These are phyloP conservation scores for Passalora sequoiae DNA, from an alignment of 2,329 filamentous ascomycete species.

Conservation along the genomic window DNA sequence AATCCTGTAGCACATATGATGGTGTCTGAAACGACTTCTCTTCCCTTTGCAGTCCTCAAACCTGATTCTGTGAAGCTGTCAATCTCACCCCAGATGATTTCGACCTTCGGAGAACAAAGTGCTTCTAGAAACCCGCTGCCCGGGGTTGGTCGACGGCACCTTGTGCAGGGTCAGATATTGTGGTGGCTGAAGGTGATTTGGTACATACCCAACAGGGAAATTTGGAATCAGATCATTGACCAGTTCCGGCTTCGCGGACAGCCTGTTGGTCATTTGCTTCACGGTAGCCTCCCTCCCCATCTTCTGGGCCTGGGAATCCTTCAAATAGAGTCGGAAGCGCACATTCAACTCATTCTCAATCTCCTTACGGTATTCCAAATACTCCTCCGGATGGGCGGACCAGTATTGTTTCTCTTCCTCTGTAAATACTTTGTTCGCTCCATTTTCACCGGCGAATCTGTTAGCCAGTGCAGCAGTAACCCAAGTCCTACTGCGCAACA, in stretches of 20 bases:
- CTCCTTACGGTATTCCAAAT: constrained; percentile 43
- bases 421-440: constrained; percentile 38
- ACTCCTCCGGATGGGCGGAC: constrained; percentile 37
- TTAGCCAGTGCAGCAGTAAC: constrained; percentile 56
- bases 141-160: constrained; percentile 39
- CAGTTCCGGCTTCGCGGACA: constrained; percentile 36
- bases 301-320: constrained; percentile 41
- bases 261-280: constrained; percentile 36
- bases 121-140: constrained; percentile 50
- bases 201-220: constrained; percentile 28
- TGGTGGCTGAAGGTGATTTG: background rate
- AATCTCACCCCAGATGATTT: constrained; percentile 38
- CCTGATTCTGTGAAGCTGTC: constrained; percentile 33
- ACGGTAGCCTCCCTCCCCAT: constrained; percentile 22
- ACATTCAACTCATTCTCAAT: constrained; percentile 48
- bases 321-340: constrained; percentile 49
- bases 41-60: constrained; percentile 36
- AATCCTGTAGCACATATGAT: constrained; percentile 37
- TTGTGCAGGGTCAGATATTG: constrained; percentile 25
- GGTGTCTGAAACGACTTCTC: constrained; percentile 25
- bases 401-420: constrained; percentile 36
- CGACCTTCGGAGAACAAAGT: constrained; percentile 43
- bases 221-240: constrained; percentile 37
- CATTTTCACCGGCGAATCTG: constrained; percentile 45
- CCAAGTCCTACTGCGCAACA: constrained; percentile 60